phyloP scores from a whole-genome alignment of 257 asterid genomes.

The Nicotiana undulata region DNA sequence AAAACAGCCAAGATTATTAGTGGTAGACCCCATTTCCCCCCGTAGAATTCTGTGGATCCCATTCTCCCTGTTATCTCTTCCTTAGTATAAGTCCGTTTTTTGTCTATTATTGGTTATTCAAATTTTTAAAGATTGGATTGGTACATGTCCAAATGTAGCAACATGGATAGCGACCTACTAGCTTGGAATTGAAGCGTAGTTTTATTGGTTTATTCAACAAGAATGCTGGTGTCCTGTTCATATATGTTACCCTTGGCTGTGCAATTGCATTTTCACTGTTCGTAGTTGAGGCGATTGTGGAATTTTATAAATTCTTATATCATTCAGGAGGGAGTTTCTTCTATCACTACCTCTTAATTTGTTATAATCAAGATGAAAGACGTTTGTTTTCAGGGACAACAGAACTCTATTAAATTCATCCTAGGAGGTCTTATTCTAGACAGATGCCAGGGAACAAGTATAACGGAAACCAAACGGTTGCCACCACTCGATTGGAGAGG shows the following conservation, averaged over 20 bases:
- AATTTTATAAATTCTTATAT: slow-evolving; percentile 8
- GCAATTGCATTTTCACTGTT: slow-evolving; percentile 6
- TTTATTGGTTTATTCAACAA: neutral
- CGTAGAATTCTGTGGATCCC: slow-evolving; percentile 41
- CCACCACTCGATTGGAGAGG: slow-evolving; percentile 46
- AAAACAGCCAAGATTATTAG: slow-evolving; percentile 10
- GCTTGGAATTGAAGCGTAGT: neutral
- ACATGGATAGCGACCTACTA: neutral
- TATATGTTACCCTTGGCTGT: neutral
- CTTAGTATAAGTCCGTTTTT: slow-evolving; percentile 20
- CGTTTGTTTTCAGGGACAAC: slow-evolving; percentile 29
- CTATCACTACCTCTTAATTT: slow-evolving; percentile 25
- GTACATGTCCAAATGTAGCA: neutral
- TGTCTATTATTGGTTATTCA: slow-evolving; percentile 8
- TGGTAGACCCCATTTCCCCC: slow-evolving; percentile 34
- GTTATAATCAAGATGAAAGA: slow-evolving; percentile 49
- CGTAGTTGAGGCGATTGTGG: slow-evolving; percentile 3
- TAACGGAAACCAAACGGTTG: slow-evolving; percentile 35
- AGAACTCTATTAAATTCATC: slow-evolving; percentile 31
- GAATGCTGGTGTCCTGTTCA: slow-evolving; percentile 6
- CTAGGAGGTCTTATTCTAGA: slow-evolving; percentile 24
- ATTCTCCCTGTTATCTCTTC: slow-evolving; percentile 31
- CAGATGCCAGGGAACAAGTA: slow-evolving; percentile 81
- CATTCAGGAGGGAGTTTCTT: slow-evolving; percentile 15
- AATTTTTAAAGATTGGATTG: neutral